Evolutionary conservation across 192 early-diverging fungal species (phyloP), one percentile per base, ranked within the genome.

Genomic region (Ambispora gerdemannii): DNA sequence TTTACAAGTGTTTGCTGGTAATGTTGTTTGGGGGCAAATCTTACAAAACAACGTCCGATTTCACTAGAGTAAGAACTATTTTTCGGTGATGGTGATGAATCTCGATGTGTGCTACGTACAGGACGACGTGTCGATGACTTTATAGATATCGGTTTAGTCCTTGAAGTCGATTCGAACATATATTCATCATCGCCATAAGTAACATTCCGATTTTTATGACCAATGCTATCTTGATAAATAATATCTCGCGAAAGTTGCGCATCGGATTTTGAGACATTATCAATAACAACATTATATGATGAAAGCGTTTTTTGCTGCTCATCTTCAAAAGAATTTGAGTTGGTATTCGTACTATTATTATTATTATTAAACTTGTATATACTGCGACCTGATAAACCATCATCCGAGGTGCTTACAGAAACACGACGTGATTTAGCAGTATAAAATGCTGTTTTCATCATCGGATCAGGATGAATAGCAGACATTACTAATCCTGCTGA

Each of bases 111-210:
- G 68, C 2, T 71, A 67, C 25, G 61, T 53, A 2, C 56, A 30
- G 24, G 0, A 63, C 73, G 30, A 72, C 60, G 17, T 50, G 11
- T 28, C 63, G 63, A 22, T 72, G 56, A 35, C 71, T 75, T 20
- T 65, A 84, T 86, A 13, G 72, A 72, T 8, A 86, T 78, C 1
- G 85, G 81, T 36, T 81, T 76, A 3, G 82, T 83, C 58, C 80
- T 83, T 4, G 79, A 80, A 50, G 80, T 84, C 7, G 78, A 49
- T 2, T 81, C 72, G 15, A 66, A 71, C 22, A 66, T 74, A 20
- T 86, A 82, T 13, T 85, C 83, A 17, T 86, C 84, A 11, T 81
- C 79, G 24, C 62, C 71, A 13, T 70, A 55, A 4, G 71, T 65
- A 19, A 70, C 70, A 73, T 52, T 71, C 73, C 38, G 60, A 74